A percentile compares a stretch with the other conserved stretches of the same genome.
Evolutionary conservation across 495 filamentous ascomycete genomes (phyloP).

Genomic region (Amphirosellinia nigrospora): DNA sequence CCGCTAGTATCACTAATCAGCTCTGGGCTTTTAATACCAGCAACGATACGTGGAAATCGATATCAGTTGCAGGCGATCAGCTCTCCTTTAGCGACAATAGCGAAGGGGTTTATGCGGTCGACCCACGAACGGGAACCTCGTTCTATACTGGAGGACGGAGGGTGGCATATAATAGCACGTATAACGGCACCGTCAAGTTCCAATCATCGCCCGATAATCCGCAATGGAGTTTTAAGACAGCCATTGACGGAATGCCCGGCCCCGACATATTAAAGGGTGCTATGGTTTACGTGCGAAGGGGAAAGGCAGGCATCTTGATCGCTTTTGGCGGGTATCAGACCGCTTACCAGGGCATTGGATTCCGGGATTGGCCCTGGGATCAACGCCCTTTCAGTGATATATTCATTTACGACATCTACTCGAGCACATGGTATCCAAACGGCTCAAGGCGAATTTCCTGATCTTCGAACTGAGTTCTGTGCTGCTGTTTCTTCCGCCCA

Average conservation of each 20-base stretch:
- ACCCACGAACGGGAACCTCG: conserved; percentile 23
- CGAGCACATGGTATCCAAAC: conserved; percentile 62
- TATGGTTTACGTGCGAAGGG: conserved; percentile 29
- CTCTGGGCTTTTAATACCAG: conserved; percentile 26
- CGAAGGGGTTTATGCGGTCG: conserved; percentile 25
- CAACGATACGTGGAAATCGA: conserved; percentile 13
- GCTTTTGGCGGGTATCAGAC: conserved; percentile 30
- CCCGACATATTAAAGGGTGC: conserved; percentile 11
- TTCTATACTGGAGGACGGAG: conserved; percentile 27
- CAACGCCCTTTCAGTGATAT: conserved; percentile 44
- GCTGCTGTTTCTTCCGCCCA: conserved; percentile 58
- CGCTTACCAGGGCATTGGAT: conserved; percentile 15
- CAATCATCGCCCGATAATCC: conserved; percentile 1
- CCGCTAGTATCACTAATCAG: conserved; percentile 14
- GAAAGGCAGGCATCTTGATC: conserved; percentile 21
- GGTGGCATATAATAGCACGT: conserved; percentile 13
- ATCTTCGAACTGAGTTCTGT: conserved; percentile 58
- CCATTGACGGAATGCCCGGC: conserved; percentile 10
- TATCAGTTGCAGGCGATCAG: conserved; percentile 15
- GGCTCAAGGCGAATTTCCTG: conserved; percentile 54
- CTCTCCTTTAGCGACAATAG: conserved; percentile 21
- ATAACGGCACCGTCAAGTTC: conserved; percentile 28
- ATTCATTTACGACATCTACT: conserved; percentile 58
- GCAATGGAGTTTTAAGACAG: conserved; percentile 18
- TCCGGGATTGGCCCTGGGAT: conserved; percentile 4